phyloP scores from a whole-genome alignment of 1,284 basidiomycete species.

The Inonotus obliquus region DNA sequence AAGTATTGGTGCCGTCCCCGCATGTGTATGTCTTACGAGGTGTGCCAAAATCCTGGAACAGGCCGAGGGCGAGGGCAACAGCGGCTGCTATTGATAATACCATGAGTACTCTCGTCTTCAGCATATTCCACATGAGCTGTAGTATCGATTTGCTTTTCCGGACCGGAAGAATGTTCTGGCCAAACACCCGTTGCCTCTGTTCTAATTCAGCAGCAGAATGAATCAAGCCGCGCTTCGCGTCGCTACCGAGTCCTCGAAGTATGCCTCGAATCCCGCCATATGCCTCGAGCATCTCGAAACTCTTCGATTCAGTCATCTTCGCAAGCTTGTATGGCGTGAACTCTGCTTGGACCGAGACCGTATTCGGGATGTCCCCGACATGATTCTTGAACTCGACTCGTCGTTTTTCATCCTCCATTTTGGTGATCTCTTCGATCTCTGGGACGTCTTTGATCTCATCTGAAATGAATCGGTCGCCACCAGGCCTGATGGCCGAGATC shows the following conservation, averaged over 20 bases:
- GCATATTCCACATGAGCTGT: conserved; percentile 87
- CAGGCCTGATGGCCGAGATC: no score
- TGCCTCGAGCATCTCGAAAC: conserved; percentile 58
- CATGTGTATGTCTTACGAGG: conserved; percentile 44
- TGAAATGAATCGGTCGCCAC: no score
- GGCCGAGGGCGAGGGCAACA: conserved; percentile 57
- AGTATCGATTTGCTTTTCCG: conserved; percentile 78
- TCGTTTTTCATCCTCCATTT: background rate
- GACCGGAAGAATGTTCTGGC: conserved; percentile 77
- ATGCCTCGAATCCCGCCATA: conserved; percentile 76
- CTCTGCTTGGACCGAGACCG: conserved; percentile 36
- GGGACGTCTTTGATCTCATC: background rate
- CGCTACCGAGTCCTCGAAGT: conserved; percentile 71
- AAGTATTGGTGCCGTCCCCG: conserved; percentile 26
- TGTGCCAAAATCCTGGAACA: conserved; percentile 74
- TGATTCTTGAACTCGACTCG: background rate
- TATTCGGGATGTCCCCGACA: background rate
- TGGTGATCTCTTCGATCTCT: background rate
- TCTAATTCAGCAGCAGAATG: conserved; percentile 34
- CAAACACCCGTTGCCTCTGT: conserved; percentile 73
- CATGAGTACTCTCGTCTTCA: conserved; percentile 94
- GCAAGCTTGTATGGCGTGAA: conserved; percentile 78
- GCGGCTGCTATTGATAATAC: conserved; percentile 88
- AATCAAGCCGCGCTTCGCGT: conserved; percentile 52
- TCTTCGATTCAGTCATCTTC: conserved; percentile 89